A percentile compares a stretch with the other conserved stretches of the same genome.
These are phyloP conservation scores for Tolypocladium album DNA, from an alignment of 2,329 filamentous ascomycete species.

Conservation along the genomic window DNA sequence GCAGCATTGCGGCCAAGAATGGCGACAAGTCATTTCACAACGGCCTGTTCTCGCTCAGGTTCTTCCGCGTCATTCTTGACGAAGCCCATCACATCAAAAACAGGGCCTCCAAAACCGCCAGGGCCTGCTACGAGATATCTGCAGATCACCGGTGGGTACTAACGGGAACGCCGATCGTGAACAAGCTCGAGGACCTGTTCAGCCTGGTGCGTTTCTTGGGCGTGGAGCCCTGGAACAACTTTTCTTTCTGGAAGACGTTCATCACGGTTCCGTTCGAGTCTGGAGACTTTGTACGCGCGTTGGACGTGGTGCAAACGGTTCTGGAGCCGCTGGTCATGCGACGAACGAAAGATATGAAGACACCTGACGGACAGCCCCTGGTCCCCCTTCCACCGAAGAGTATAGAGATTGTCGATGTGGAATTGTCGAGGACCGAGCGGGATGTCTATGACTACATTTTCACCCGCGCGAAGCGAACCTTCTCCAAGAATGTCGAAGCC, in stretches of 20 bases:
- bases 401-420: conserved; percentile 77
- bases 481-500: conserved; percentile 77
- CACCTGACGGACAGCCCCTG: conserved; percentile 63
- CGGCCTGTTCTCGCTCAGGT: conserved; percentile 84
- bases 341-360: conserved; percentile 97
- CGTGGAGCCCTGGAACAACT: conserved; percentile 97
- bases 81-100: conserved; percentile 93
- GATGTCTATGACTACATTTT: conserved; percentile 92
- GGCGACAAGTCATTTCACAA: conserved; percentile 54
- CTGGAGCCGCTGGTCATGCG: conserved; percentile 91
- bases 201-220: conserved; percentile 84
- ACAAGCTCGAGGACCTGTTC: conserved; percentile 88
- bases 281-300: conserved; percentile 82
- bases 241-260: conserved; percentile 98
- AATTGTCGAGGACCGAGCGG: conserved; percentile 73
- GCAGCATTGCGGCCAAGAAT: conserved; percentile 53
- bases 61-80: conserved; percentile 90
- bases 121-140: conserved; percentile 83
- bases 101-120: conserved; percentile 82
- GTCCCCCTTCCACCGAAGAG: conserved; percentile 74
- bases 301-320: conserved; percentile 96
- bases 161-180: conserved; percentile 94
- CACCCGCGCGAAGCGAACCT: conserved; percentile 69
- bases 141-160: conserved; percentile 85
- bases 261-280: conserved; percentile 96